Base-by-base conservation (phyloP, 805 yeast species). In the Candida peoriensis region DNA sequence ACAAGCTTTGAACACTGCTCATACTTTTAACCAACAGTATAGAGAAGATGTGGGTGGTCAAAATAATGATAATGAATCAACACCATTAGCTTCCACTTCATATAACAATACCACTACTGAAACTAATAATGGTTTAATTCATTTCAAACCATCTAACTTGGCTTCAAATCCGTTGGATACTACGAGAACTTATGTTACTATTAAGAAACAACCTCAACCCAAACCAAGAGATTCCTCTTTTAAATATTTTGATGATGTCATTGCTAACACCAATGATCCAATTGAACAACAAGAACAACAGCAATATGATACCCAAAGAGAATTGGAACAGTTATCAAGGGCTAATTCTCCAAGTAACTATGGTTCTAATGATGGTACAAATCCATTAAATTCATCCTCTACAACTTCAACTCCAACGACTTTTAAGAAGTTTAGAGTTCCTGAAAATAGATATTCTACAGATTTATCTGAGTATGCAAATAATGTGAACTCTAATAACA, bases 111-210 rank as follows among this genome's bases (percentile, higher is more conserved):
- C n/a, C n/a, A n/a, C n/a, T n/a, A 17, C 30, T 20, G 28, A 15
- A 25, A 15, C 28, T 16, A 4, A 18, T 3, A 25, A 14, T 8
- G 17, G 20, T 34, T 15, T 36, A 4, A 36, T 47, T n/a, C 48
- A 45, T 19, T 44, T 53, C 26, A 50, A 54, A 31, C 70, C 70
- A 6, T 54, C 58, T 17, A 82, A 82, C 51, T 70, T 75, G 16
- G 90, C 90, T 1, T 63, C 75, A 4, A 78, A 81, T 50, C 93
- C 93, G 8, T 56, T 82, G 36, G 76, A 73, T 32, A 78, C 85
- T 1, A 72, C 66, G 30, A 80, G 78, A 43, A 52, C 77, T 3
- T 80, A 76, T 56, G 85, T 82, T 16, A 78, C 78, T 6, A 81
- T 82, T 47, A 82, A 82, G 55, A 68, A 75, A 43, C 83, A 65